These are phyloP conservation scores for Mollisiaceae sp. DNA, from an alignment of 2,329 filamentous ascomycete genomes.

Conservation along the genomic window DNA sequence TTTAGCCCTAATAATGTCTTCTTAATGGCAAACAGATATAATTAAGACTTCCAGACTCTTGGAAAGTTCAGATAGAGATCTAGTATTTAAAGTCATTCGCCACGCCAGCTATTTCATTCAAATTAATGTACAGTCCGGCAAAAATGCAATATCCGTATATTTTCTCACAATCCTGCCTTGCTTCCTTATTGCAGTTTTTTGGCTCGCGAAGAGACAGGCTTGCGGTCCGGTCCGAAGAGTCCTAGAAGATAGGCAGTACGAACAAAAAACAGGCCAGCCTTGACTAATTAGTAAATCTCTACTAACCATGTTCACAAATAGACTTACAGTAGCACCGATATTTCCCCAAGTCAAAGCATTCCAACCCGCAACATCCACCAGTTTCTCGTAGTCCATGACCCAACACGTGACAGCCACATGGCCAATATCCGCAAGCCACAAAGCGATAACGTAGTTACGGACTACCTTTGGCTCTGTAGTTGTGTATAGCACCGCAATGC, in stretches of 20 bases:
- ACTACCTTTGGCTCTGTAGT: constrained; percentile 70
- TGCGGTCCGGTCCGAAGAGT: constrained; percentile 53
- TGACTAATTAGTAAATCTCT: neutral
- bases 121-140: neutral
- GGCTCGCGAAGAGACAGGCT: neutral
- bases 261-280: constrained; percentile 61
- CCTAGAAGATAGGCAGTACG: constrained; percentile 64
- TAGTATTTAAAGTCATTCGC: too few relatives aligned
- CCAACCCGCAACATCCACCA: constrained; percentile 62
- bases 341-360: constrained; percentile 78
- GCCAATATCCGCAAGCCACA: constrained; percentile 69
- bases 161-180: neutral
- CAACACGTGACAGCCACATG: constrained; percentile 67
- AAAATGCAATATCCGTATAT: neutral
- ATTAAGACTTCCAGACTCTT: too few relatives aligned
- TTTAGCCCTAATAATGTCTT: too few relatives aligned
- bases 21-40: too few relatives aligned
- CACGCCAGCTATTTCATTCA: neutral
- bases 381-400: constrained; percentile 60
- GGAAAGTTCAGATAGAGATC: too few relatives aligned
- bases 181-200: neutral
- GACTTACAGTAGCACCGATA: constrained; percentile 63
- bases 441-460: constrained; percentile 67
- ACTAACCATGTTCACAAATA: neutral
- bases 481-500: constrained; percentile 65